A percentile compares a stretch with the other conserved stretches of the same genome.
These are phyloP conservation scores for Ustilago nuda DNA, from an alignment of 1,284 basidiomycete species.

Conservation along the genomic window DNA sequence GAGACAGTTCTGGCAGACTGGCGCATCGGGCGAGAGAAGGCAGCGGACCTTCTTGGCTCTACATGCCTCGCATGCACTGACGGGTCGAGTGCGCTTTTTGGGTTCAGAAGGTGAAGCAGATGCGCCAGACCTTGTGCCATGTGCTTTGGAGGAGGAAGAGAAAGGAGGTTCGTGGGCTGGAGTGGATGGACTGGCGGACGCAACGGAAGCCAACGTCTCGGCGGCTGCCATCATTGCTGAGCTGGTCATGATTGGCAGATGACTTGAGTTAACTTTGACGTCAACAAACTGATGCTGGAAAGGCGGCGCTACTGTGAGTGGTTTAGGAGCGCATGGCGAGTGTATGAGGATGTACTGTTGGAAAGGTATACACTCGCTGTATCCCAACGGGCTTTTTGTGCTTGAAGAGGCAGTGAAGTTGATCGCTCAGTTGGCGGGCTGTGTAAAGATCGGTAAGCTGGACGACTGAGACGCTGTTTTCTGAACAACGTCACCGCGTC, in stretches of 20 bases:
- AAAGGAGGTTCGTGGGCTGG: conserved; percentile 20
- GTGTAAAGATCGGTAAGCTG: neutral
- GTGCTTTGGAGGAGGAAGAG: conserved; percentile 9
- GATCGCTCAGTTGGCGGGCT: neutral
- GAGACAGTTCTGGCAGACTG: conserved; percentile 61
- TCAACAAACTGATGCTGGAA: neutral
- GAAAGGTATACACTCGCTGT: neutral
- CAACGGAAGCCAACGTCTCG: conserved; percentile 52
- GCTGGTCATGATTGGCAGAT: conserved; percentile 28
- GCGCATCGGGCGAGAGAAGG: conserved; percentile 54
- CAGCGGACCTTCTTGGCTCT: conserved; percentile 64
- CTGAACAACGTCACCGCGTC: neutral
- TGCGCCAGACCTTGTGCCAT: conserved; percentile 16
- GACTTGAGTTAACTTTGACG: neutral
- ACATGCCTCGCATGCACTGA: conserved; percentile 63
- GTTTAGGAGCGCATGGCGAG: conserved; percentile 13
- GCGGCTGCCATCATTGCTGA: conserved; percentile 55
- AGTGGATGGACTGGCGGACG: conserved; percentile 42
- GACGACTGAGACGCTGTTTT: neutral
- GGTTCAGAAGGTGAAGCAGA: conserved; percentile 34
- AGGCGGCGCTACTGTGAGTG: neutral
- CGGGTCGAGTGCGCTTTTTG: conserved; percentile 62
- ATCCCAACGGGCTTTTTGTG: neutral
- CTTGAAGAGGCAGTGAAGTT: neutral
- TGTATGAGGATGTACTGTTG: neutral